These are phyloP conservation scores for Fraxinus americana DNA, from an alignment of 257 asterid species.

Conservation along the genomic window DNA sequence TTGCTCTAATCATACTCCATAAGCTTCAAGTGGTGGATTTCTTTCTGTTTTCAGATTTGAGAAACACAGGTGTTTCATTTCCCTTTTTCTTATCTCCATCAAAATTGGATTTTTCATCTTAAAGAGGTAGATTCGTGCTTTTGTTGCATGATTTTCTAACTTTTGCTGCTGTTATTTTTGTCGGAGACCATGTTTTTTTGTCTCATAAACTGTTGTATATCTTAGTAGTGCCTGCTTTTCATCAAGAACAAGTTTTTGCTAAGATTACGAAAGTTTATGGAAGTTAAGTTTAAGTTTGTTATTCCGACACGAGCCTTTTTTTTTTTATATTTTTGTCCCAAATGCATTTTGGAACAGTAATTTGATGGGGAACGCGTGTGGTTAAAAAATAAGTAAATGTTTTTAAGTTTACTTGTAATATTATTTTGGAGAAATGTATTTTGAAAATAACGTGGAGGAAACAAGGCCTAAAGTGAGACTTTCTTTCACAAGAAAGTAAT, in stretches of 20 bases:
- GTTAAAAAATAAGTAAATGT: no score
- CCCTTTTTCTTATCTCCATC: background rate
- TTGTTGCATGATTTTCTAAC: background rate
- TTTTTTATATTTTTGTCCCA: no score
- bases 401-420: no score
- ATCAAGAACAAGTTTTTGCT: background rate
- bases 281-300: no score
- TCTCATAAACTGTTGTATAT: background rate
- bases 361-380: no score
- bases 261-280: background rate
- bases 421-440: no score
- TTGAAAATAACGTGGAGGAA: no score
- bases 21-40: background rate
- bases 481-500: no score
- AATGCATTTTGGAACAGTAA: no score
- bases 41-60: background rate
- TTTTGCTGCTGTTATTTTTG: conserved; percentile 3
- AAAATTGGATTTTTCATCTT: background rate
- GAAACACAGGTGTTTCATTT: background rate
- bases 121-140: background rate
- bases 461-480: no score
- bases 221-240: background rate
- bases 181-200: background rate
- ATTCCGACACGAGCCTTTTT: no score
- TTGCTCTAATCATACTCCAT: background rate